These are phyloP conservation scores for Nicotiana knightiana DNA, from an alignment of 257 asterid genomes.

Conservation along the genomic window DNA sequence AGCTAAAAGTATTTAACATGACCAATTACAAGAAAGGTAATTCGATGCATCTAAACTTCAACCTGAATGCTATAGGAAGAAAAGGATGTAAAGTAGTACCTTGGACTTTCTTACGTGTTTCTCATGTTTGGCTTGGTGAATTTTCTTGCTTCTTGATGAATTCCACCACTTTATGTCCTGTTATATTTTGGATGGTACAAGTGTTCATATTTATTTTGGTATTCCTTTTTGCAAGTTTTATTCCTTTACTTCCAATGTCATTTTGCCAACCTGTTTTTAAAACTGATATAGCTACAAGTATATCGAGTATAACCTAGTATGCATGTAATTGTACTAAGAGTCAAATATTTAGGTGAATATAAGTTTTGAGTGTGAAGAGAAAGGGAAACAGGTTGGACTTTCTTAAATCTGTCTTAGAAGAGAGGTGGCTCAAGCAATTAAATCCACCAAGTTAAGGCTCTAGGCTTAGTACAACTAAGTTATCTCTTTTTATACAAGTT, in stretches of 20 bases:
- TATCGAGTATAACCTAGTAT: neutral
- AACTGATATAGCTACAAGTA: neutral
- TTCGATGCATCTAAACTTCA: slow-evolving; percentile 4
- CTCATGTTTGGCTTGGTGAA: neutral
- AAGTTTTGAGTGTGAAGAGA: neutral
- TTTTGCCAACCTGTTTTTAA: neutral
- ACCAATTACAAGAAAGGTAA: slow-evolving; percentile 87
- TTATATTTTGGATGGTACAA: neutral
- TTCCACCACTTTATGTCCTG: neutral
- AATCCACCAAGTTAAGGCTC: neutral
- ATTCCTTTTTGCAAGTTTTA: neutral
- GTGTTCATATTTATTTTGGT: neutral
- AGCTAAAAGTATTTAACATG: slow-evolving; percentile 92
- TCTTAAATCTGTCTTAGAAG: neutral
- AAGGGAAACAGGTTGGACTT: neutral
- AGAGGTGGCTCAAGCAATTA: neutral
- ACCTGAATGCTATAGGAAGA: neutral
- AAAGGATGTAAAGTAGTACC: neutral
- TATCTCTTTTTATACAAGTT: neutral
- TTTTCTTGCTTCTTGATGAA: neutral
- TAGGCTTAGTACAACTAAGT: neutral
- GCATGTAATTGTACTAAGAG: neutral
- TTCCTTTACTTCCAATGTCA: neutral
- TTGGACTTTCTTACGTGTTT: neutral
- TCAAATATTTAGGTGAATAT: neutral